Evolutionary conservation across 768 basidiomycete genomes (phyloP), one percentile per base, ranked within the genome.

Genomic region (Panellus pusillus): DNA sequence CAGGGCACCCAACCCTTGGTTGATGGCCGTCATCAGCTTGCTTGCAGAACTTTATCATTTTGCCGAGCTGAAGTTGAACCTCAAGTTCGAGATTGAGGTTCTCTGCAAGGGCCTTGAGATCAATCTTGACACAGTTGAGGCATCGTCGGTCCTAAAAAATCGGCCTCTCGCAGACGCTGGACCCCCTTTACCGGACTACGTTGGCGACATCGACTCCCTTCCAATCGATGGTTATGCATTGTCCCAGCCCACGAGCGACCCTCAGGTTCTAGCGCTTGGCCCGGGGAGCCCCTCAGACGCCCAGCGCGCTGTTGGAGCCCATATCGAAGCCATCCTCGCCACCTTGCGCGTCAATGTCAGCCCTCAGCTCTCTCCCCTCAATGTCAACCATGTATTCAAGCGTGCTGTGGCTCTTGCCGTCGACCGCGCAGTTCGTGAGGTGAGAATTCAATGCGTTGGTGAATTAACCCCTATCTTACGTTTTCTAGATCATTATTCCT

Each of bases 1-100:
- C 82, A 88, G 82, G 64, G 89, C 93, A 17, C 97, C 97, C 20
- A 99, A 98, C 68, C 97, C 97, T 2, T 99, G 97, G 97, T 73
- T 99, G 45, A 95, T 98, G 89, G 95, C 91, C 0, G 91, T 99
- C 58, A 78, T 98, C 63, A 84, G 89, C 60, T 78, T 98, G 39
- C 81, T 98, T 41, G 91, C 86, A 40, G 97, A 99, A 68, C 80
- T 99, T n/a, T 98, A 99, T 70, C 91, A 95, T 67, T 95, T 88
- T 63, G 96, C 93, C 5, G 95, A 98, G 62, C 79, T 98, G 57
- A 96, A 96, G 72, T 77, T 98, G 50, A 97, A 98, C 67, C 80
- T 94, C 67, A 98, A 98, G 71, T 99, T 99, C 65, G 97, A 98
- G 72, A 98, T 99, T 50, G 97, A 99, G 71, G 87, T 98, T 36